Base-by-base conservation (phyloP, 805 yeast genomes). In the Ogataea siamensis region DNA sequence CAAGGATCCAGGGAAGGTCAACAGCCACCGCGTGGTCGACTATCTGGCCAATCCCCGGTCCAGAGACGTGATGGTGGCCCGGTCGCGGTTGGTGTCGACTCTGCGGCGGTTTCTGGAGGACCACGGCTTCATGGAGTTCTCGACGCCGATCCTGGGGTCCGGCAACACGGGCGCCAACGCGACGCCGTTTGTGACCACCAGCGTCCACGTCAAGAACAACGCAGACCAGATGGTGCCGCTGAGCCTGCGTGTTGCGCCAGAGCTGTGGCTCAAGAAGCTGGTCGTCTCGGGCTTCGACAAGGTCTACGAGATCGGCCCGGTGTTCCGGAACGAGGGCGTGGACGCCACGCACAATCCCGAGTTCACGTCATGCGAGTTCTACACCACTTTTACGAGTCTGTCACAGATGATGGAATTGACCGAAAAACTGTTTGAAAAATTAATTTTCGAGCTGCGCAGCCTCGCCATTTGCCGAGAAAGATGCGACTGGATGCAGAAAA, bases 341-440 rank as follows among this genome's bases (percentile, higher is more conserved):
- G 99, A 91, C 57, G 70, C 83, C 2, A 85, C 96, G 0, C 99
- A 91, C 58, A 93, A 91, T 60, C 95, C 96, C 0, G 99, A 91
- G 55, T 91, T 89, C 57, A 82, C 95, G 1, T 77, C 87, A 2
- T 80, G 96, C 56, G 99, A 91, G 57, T 85, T 87, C 51, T 91
- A 91, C 58, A 84, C 83, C 51, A 71, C 85, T 0, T 88, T 73
- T 54, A 77, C 83, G 0, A 67, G 74, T 7, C 63, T 93, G 47
- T 73, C 75, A 0, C 84, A 84, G 18, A 64, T 91, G 42, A 83
- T 87, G 72, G 42, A 39, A 0, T 50, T 80, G 22, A 81, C 94
- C 1, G 83, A 86, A 51, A 62, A 65, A 0, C 48, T 89, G 38
- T 70, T 88, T 28, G 42, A 47, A 2, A 58, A 83, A 0, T 62